Conservation (phyloP, 768 basidiomycete genomes). For the Favolaschia claudopus region DNA sequence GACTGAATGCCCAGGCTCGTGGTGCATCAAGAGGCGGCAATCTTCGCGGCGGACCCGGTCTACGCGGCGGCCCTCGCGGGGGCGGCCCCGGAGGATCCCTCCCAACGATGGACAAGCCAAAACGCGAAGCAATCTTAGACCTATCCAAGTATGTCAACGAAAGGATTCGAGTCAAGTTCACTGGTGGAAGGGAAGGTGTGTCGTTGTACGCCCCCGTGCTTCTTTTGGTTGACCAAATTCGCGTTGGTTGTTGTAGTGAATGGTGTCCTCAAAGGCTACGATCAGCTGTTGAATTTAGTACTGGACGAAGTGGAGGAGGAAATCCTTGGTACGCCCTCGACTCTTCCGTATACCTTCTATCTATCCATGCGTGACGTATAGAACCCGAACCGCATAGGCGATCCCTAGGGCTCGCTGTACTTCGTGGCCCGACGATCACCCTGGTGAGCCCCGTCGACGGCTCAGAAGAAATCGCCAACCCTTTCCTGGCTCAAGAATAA, state of each 20-base stretch:
- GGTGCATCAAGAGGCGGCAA: conserved; percentile 50
- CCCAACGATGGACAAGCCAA: conserved; percentile 74
- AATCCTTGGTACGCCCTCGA: conserved; percentile 59
- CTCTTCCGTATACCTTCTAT: conserved; percentile 16
- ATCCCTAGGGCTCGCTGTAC: conserved; percentile 83
- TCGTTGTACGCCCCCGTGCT: not conserved
- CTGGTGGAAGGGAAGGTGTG: conserved; percentile 94
- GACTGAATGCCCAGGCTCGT: conserved; percentile 62
- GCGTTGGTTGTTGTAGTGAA: conserved; percentile 65
- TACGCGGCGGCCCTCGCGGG: too few relatives aligned
- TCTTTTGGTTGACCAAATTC: conserved; percentile 8
- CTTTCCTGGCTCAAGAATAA: conserved; percentile 78
- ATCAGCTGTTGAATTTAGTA: conserved; percentile 95
- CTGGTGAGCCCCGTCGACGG: conserved; percentile 95
- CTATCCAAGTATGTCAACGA: conserved; percentile 94
- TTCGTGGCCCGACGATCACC: conserved; percentile 94
- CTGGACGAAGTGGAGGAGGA: conserved; percentile 95
- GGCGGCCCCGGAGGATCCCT: conserved; percentile 55
- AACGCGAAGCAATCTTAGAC: conserved; percentile 94
- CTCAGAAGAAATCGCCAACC: conserved; percentile 92
- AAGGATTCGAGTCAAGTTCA: conserved; percentile 94
- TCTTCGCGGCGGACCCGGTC: conserved; percentile 51
- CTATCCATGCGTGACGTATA: conserved; percentile 35
- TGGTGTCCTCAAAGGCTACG: conserved; percentile 93
- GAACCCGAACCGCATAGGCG: conserved; percentile 72